These are phyloP conservation scores for Leptographium lundbergii DNA, from an alignment of 2,329 filamentous ascomycete species.

Conservation along the genomic window DNA sequence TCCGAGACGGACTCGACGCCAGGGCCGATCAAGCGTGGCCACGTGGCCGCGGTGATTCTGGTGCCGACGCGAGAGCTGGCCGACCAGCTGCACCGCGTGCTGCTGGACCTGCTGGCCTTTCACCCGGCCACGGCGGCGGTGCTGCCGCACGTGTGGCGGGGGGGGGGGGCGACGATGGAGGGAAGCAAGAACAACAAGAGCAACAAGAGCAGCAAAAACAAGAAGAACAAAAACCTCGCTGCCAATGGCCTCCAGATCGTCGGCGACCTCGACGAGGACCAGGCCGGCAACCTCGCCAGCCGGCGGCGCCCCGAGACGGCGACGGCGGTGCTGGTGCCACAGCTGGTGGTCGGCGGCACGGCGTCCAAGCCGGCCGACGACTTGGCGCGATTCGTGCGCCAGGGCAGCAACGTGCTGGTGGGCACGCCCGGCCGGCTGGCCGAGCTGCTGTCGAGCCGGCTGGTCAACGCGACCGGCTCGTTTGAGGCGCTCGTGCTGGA, in stretches of 20 bases:
- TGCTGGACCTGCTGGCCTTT: slow-evolving; percentile 66
- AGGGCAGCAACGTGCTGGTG: slow-evolving; percentile 78
- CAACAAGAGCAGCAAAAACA: slow-evolving; percentile 29
- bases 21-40: slow-evolving; percentile 66
- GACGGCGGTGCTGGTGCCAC: slow-evolving; percentile 56
- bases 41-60: slow-evolving; percentile 82
- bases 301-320: slow-evolving; percentile 27
- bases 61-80: slow-evolving; percentile 90
- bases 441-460: slow-evolving; percentile 72
- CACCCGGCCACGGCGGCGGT: slow-evolving; percentile 65
- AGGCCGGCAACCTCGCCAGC: not conserved
- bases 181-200: slow-evolving; percentile 13
- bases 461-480: slow-evolving; percentile 78
- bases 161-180: not conserved
- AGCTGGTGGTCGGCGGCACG: slow-evolving; percentile 75
- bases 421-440: slow-evolving; percentile 78
- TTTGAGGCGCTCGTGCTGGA: slow-evolving; percentile 91
- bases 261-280: slow-evolving; percentile 7
- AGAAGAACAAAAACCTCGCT: not conserved
- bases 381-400: slow-evolving; percentile 68
- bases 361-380: slow-evolving; percentile 66
- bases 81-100: slow-evolving; percentile 74
- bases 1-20: not conserved
- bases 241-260: slow-evolving; percentile 11
- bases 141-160: slow-evolving; percentile 30